phyloP scores from a whole-genome alignment of 306 rosid genomes.

The Vigna reflexopilosa region DNA sequence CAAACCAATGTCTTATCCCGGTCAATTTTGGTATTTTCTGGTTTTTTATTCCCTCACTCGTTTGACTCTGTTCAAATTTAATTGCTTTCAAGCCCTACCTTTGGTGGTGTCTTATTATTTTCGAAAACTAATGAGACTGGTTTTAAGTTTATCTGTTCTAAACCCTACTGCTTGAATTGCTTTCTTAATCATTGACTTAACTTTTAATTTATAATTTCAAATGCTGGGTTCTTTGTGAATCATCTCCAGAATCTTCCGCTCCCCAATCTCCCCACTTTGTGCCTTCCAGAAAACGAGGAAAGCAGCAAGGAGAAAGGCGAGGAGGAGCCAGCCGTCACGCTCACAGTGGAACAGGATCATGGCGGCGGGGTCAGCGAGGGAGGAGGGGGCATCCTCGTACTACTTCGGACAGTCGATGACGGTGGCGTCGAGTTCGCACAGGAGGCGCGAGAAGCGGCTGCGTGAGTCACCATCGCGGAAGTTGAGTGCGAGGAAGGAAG shows the following conservation, averaged over 20 bases:
- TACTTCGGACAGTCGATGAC: conserved; percentile 94
- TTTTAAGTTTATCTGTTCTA: not conserved
- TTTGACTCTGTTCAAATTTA: not conserved
- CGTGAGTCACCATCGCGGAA: conserved; percentile 90
- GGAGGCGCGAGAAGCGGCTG: conserved; percentile 70
- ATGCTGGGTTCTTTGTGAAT: conserved; percentile 39
- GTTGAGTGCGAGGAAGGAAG: conserved; percentile 87
- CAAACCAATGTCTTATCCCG: conserved; percentile 43
- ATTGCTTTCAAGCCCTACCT: conserved; percentile 20
- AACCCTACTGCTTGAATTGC: conserved; percentile 4
- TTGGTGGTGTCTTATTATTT: not conserved
- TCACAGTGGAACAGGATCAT: conserved; percentile 88
- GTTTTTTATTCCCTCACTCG: not conserved
- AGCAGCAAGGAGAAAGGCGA: conserved; percentile 80
- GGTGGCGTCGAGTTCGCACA: conserved; percentile 78
- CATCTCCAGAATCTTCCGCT: conserved; percentile 81
- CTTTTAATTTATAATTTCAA: conserved; percentile 20
- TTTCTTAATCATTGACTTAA: not conserved
- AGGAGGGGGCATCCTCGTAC: conserved; percentile 94
- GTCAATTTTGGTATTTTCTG: conserved; percentile 43
- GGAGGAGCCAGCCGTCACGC: conserved; percentile 96
- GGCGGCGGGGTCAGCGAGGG: conserved; percentile 72
- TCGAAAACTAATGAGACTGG: not conserved
- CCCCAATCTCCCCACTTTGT: conserved; percentile 62
- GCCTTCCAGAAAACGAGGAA: conserved; percentile 70